These are phyloP conservation scores for Sporisorium reilianum DNA, from an alignment of 1,284 basidiomycete genomes.

Conservation along the genomic window DNA sequence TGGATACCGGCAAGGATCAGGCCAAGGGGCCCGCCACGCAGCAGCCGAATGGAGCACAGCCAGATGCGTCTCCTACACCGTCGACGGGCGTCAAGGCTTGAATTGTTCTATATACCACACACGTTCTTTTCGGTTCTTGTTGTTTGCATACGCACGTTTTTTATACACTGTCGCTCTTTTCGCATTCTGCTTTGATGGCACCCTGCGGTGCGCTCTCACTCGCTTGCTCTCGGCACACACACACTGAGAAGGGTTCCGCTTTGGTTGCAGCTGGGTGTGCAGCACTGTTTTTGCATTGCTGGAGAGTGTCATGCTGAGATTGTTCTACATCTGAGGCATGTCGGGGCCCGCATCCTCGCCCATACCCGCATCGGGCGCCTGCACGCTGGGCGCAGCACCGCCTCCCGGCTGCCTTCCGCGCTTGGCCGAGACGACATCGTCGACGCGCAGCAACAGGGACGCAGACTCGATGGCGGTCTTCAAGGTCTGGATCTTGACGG, in stretches of 20 bases:
- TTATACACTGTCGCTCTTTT: not conserved
- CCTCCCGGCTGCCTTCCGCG: slow-evolving; percentile 42
- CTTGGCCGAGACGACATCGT: slow-evolving; percentile 90
- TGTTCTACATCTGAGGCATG: slow-evolving; percentile 53
- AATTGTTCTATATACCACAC: slow-evolving; percentile 1
- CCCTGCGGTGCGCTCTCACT: too few species aligned
- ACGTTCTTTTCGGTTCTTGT: not conserved
- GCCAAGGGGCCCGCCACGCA: slow-evolving; percentile 11
- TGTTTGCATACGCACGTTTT: not conserved
- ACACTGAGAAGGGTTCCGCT: not conserved
- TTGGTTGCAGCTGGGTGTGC: too few species aligned
- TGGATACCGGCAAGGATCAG: slow-evolving; percentile 58
- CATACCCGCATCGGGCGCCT: slow-evolving; percentile 46
- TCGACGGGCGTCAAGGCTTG: not conserved
- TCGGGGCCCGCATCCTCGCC: slow-evolving; percentile 42
- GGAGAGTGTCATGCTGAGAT: too few species aligned
- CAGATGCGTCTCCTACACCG: not conserved
- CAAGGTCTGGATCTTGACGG: slow-evolving; percentile 96
- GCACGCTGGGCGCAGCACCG: slow-evolving; percentile 38
- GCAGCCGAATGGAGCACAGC: slow-evolving; percentile 5
- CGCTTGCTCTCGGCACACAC: too few species aligned
- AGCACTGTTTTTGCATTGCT: not conserved
- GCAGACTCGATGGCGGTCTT: slow-evolving; percentile 98
- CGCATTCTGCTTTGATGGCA: not conserved
- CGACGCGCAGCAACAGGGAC: slow-evolving; percentile 89